A percentile compares a stretch with the other conserved stretches of the same genome.
Conservation (phyloP, 495 filamentous ascomycete species). For the Staphylotrichum longicolle region DNA sequence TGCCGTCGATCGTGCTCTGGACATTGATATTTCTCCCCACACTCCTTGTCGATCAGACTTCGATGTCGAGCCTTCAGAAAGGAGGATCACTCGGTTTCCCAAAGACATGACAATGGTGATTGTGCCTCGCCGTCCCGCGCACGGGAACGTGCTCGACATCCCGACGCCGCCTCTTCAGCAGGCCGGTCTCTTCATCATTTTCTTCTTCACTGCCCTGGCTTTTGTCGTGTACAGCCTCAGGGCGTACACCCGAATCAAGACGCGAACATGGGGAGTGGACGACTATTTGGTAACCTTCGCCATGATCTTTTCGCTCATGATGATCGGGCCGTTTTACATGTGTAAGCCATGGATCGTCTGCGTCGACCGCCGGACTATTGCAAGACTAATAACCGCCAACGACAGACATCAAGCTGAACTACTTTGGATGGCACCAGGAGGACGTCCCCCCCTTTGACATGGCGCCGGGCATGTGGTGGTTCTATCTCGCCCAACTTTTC, state of each 20-base stretch:
- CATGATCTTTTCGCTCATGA: slow-evolving; percentile 20
- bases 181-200: slow-evolving; percentile 17
- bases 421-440: slow-evolving; percentile 43
- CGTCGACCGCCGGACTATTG: neutral
- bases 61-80: neutral
- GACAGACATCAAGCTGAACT: slow-evolving; percentile 31
- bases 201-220: slow-evolving; percentile 19
- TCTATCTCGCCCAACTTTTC: slow-evolving; percentile 52
- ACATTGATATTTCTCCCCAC: neutral
- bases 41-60: neutral
- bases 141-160: slow-evolving; percentile 13
- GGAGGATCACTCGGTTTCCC: neutral
- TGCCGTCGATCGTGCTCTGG: neutral
- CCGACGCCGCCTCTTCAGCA: slow-evolving; percentile 20
- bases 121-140: slow-evolving; percentile 16
- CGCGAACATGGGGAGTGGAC: slow-evolving; percentile 16
- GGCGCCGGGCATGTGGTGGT: slow-evolving; percentile 36
- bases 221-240: slow-evolving; percentile 14
- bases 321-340: slow-evolving; percentile 23
- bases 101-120: slow-evolving; percentile 3
- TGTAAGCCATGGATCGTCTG: neutral
- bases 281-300: slow-evolving; percentile 12
- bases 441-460: slow-evolving; percentile 42
- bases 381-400: neutral
- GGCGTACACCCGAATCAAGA: slow-evolving; percentile 5